phyloP scores from a whole-genome alignment of 2,329 filamentous ascomycete genomes.

The Cordyceps cateniannulata region DNA sequence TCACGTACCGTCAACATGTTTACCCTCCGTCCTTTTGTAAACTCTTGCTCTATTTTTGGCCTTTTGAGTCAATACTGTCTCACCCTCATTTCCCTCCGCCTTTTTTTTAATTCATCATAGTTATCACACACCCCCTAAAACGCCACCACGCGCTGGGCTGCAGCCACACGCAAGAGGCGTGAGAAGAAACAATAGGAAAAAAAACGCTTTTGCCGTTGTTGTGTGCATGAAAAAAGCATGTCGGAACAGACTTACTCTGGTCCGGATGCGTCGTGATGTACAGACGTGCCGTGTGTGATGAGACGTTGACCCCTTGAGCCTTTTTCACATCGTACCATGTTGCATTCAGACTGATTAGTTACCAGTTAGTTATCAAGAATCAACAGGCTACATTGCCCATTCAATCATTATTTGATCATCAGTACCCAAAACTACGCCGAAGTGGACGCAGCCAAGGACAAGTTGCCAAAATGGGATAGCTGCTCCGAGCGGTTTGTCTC shows the following conservation, averaged over 20 bases:
- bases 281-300: not conserved
- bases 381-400: too few relatives aligned
- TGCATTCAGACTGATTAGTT: too few relatives aligned
- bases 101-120: not conserved
- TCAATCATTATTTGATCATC: too few relatives aligned
- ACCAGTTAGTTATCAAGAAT: too few relatives aligned
- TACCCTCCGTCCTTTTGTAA: not conserved
- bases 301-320: too few relatives aligned
- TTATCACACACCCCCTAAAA: not conserved
- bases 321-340: too few relatives aligned
- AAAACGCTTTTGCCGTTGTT: not conserved
- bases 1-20: not conserved
- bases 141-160: not conserved
- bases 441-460: not conserved
- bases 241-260: not conserved
- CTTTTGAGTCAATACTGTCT: slow-evolving; percentile 9
- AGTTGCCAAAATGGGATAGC: slow-evolving; percentile 4
- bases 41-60: slow-evolving; percentile 4
- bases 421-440: not conserved
- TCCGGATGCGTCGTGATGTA: not conserved
- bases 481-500: slow-evolving; percentile 10
- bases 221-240: not conserved
- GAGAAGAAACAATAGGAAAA: not conserved
- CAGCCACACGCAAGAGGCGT: not conserved
- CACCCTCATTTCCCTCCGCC: slow-evolving; percentile 1